phyloP scores from a whole-genome alignment of 805 yeast species.

The Saccharomyces mikatae region DNA sequence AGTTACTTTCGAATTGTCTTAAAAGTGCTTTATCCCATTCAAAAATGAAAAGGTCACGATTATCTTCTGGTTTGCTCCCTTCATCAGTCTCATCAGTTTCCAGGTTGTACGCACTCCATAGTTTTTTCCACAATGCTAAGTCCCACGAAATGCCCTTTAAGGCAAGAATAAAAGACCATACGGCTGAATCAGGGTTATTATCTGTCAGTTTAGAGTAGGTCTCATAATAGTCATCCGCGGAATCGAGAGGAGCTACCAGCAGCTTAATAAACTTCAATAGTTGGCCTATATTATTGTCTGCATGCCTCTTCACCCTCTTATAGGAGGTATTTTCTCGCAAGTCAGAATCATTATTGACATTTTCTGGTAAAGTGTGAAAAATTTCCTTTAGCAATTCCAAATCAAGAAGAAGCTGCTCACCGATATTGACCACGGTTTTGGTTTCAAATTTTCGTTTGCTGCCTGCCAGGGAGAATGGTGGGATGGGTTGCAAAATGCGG shows the following conservation, averaged over 20 bases:
- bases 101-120: constrained; percentile 19
- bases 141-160: constrained; percentile 29
- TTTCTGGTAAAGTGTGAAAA: constrained; percentile 28
- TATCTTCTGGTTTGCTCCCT: constrained; percentile 1
- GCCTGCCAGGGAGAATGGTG: constrained; percentile 38
- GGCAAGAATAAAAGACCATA: constrained; percentile 27
- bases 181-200: constrained; percentile 18
- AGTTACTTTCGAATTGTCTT: constrained; percentile 16
- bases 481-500: constrained; percentile 52
- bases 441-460: constrained; percentile 14
- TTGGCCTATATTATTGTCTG: constrained; percentile 16
- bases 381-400: constrained; percentile 52
- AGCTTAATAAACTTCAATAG: constrained; percentile 19
- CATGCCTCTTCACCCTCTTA: constrained; percentile 24
- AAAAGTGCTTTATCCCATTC: constrained; percentile 14
- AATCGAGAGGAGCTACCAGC: constrained; percentile 27
- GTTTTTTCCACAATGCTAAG: constrained; percentile 23
- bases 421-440: constrained; percentile 33
- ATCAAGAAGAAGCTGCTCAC: constrained; percentile 79
- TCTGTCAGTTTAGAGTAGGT: constrained; percentile 26
- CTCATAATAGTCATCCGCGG: constrained; percentile 40
- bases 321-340: constrained; percentile 13
- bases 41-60: constrained; percentile 12
- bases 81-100: constrained; percentile 6
- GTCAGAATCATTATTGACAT: constrained; percentile 10